These are phyloP conservation scores for Eragrostis tef DNA, from an alignment of 202 grass and related monocot genomes.

Conservation along the genomic window DNA sequence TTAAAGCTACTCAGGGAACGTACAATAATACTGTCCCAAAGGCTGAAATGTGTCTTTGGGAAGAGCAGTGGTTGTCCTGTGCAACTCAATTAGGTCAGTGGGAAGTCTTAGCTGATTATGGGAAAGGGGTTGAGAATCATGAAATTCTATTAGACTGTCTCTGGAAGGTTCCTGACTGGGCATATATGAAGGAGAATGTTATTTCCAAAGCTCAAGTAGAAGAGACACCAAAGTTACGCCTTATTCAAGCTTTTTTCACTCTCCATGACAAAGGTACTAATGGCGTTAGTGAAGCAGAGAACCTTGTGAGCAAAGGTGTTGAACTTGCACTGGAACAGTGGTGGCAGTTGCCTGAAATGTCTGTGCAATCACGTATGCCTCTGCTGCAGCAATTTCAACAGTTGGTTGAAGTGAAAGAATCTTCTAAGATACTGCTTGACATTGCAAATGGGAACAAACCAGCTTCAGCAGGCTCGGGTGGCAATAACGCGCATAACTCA, in stretches of 20 bases:
- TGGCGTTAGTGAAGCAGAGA: conserved; percentile 87
- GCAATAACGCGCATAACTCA: conserved; percentile 75
- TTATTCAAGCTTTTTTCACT: conserved; percentile 88
- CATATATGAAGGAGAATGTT: conserved; percentile 94
- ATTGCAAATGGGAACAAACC: conserved; percentile 97
- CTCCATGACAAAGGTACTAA: conserved; percentile 85
- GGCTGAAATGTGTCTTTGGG: conserved; percentile 99
- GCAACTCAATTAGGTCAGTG: conserved; percentile 94
- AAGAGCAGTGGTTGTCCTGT: conserved; percentile 95
- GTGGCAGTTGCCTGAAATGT: conserved; percentile 99
- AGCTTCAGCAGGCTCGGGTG: conserved; percentile 77
- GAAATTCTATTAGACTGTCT: conserved; percentile 92
- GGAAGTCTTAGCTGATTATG: conserved; percentile 97
- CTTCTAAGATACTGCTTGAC: conserved; percentile 86
- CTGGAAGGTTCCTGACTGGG: conserved; percentile 98
- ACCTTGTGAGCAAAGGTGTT: conserved; percentile 83
- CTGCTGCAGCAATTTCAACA: conserved; percentile 97
- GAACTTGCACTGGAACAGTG: conserved; percentile 95
- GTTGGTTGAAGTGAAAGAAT: conserved; percentile 97
- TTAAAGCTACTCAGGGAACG: conserved; percentile 98
- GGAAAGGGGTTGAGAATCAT: conserved; percentile 95
- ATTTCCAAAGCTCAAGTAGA: conserved; percentile 93
- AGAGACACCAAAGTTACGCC: conserved; percentile 76
- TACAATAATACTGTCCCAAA: conserved; percentile 94
- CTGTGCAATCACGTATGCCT: conserved; percentile 88